Base-by-base conservation (phyloP, 352 stramenopile species). In the Globisporangium cederbergense region DNA sequence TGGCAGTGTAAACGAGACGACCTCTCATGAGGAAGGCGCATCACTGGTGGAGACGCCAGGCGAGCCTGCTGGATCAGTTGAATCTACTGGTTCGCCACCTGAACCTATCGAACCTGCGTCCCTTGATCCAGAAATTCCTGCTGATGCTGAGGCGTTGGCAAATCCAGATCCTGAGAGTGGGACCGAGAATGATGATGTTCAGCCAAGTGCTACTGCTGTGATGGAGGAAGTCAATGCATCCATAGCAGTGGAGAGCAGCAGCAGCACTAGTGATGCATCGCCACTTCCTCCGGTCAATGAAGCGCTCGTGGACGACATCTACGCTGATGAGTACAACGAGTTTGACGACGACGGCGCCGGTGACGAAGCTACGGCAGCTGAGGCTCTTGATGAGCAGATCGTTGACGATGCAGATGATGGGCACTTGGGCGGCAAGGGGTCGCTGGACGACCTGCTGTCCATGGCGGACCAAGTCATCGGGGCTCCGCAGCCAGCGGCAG, bases 251-350 rank as follows among this genome's bases (percentile, higher is more conserved):
- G 28, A 16, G 8, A 38, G 9, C 16, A 57, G 10, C 9, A 32
- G n/a, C 28, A 51, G 10, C 52, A 16, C 16, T 34, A 13, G 55
- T 30, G 16, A 57, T 20, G 49, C 42, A 11, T 58, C 64, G 4
- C 49, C 25, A 13, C 25, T 4, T 58, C 47, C 68, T 11, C 13
- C 34, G 9, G 52, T 30, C 58, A 54, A 43, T 38, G 18, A 16
- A 5, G 51, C 60, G 1, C 52, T 53, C 36, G 63, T 67, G 4
- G 77, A 87, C 67, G 77, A 76, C 43, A 71, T 90, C 64, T 90
- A 88, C 46, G 77, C 68, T 8, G 81, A 88, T 58, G 70, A 74
- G 32, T 82, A 80, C 51, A 76, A 68, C 20, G 79, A 90, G 46
- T 88, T 88, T 64, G 79, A 89, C 1, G 78, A 79, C 18, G 60